Evolutionary conservation across 2,329 filamentous ascomycete genomes (phyloP), one percentile per base, ranked within the genome.

Genomic region (Claviceps digitariae): DNA sequence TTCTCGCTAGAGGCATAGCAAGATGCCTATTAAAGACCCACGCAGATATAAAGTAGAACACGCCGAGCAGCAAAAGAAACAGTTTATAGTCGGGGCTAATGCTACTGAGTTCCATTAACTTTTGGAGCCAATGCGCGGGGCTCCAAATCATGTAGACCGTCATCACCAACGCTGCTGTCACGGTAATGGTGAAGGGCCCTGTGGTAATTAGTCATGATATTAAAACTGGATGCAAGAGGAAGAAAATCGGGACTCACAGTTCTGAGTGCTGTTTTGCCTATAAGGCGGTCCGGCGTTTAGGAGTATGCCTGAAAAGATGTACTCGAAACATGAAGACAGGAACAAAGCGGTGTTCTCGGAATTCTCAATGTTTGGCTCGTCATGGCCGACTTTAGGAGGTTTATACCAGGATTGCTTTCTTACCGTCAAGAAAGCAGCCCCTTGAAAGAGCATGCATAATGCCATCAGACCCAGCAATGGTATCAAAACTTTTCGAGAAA

Each of bases 291-390:
- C 94, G n/a, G 93, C 88, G 61, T 86, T 95, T 31, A 98, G 76
- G 1, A 97, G 86, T 41, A 97, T 77, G 4, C 88, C 93, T 0
- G 89, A 87, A 23, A 96, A 76, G 40, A 95, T 94, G 67, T 98
- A 98, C 66, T 97, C 90, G 63, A 90, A 97, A 66, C 90, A 96
- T 1, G 87, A 94, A 5, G 90, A 75, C 31, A 97, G 71, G 72
- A 98, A 98, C 1, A 98, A 73, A 0, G 86, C 83, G 0, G 91
- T 95, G 63, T 98, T 97, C 62, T 97, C 87, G 10, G 89, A 95
- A 67, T 97, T 97, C 62, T 85, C 78, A 52, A 90, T 85, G 64
- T 93, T 95, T 25, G 86, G 85, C 63, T 93, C 85, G 31, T 95
- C 79, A 27, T 78, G 80, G 63, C 90, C 79, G 27, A 95, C 66